Evolutionary conservation across 2,329 filamentous ascomycete species (phyloP), one percentile per base, ranked within the genome.

Genomic region (Sarocladium brachiariae): DNA sequence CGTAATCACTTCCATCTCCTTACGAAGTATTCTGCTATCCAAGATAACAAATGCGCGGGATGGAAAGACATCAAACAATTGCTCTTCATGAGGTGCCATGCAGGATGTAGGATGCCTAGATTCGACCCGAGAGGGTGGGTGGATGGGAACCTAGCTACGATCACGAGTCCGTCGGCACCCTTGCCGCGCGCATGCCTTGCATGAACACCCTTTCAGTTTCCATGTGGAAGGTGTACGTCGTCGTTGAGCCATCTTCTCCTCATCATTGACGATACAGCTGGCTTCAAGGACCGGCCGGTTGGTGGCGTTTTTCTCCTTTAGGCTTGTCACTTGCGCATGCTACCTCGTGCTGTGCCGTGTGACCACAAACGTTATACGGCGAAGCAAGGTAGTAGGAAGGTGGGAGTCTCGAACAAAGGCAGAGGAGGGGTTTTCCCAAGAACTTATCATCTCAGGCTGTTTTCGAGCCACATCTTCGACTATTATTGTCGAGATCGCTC

Each of bases 121-220:
- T 31, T 21, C n/a, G 16, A 47, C 43, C 19, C 25, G 43, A 25
- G 43, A 47, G 24, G 43, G 43, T 47, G 43, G 43, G 43, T 47
- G 43, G 27, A 47, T 45, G 43, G 43, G 25, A 47, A 47, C 25
- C 43, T 47, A 25, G 43, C 43, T 47, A 33, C 43, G 43, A 47
- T 47, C 43, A 47, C 43, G 43, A 47, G 43, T 33, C n/a, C 43
- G 10, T 39, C 43, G 43, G 43, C 14, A 47, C 27, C 43, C 43
- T 25, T 47, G 43, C 43, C 43, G 43, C 25, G n/a, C n/a, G 43
- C 43, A 47, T 47, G 27, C 27, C 43, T 21, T 47, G 43, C 43
- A 47, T 47, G 43, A 47, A 47, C 43, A 47, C 43, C 43, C 43
- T 33, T 18, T 16, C 43, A 18, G 19, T n/a, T 47, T 47, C n/a